phyloP scores from a whole-genome alignment of 1,139 yeast genomes.

The Geotrichum citri-aurantii region DNA sequence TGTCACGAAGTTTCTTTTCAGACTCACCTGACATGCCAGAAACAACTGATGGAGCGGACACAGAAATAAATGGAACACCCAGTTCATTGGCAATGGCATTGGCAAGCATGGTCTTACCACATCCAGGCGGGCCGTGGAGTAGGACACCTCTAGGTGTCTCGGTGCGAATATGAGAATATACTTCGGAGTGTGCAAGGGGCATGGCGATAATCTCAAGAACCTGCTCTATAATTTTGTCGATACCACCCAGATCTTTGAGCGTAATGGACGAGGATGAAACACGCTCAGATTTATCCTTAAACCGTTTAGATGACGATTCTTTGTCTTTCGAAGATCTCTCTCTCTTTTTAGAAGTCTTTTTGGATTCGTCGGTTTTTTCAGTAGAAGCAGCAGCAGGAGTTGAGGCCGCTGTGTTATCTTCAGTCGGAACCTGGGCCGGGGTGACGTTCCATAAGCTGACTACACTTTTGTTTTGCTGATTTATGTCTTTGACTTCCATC shows the following conservation, averaged over 20 bases:
- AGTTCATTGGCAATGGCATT: conserved; percentile 94
- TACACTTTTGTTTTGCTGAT: conserved; percentile 69
- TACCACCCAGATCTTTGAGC: conserved; percentile 79
- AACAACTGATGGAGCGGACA: conserved; percentile 94
- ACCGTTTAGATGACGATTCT: conserved; percentile 35
- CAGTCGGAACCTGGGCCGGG: conserved; percentile 18
- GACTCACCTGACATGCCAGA: conserved; percentile 99
- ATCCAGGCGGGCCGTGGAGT: conserved; percentile 97
- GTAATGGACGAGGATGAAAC: conserved; percentile 39
- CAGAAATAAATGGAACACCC: conserved; percentile 83
- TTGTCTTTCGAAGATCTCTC: conserved; percentile 34
- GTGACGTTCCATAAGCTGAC: conserved; percentile 59
- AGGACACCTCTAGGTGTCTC: conserved; percentile 97
- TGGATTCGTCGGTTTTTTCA: conserved; percentile 27
- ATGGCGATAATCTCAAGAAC: conserved; percentile 84
- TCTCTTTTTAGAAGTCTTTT: conserved; percentile 35
- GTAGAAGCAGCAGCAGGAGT: conserved; percentile 10
- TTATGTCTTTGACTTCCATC: conserved; percentile 49
- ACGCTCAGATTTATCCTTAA: conserved; percentile 21
- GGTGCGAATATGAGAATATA: conserved; percentile 79
- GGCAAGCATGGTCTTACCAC: conserved; percentile 96
- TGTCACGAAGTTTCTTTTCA: conserved; percentile 86
- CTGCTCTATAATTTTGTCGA: conserved; percentile 75
- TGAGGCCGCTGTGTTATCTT: conserved; percentile 17
- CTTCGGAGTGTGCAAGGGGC: conserved; percentile 91